phyloP scores from a whole-genome alignment of 352 stramenopile genomes.

The Thraustochytrium striatum region DNA sequence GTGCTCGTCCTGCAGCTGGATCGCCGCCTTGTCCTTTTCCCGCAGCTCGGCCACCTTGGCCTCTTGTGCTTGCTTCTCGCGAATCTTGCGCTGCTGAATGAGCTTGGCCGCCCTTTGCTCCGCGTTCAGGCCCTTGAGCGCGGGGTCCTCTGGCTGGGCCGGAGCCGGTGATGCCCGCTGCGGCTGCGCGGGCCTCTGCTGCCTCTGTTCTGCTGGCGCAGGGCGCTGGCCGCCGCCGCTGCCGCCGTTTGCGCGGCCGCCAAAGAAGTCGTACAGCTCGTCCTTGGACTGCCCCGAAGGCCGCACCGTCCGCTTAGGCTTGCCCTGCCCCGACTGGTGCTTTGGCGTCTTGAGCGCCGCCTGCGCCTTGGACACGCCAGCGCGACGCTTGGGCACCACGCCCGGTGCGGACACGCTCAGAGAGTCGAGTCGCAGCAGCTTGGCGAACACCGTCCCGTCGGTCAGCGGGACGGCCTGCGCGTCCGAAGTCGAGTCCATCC shows the following conservation, averaged over 20 bases:
- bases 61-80: slow-evolving; percentile 13
- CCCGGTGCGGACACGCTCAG: neutral
- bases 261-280: slow-evolving; percentile 43
- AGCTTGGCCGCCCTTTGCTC: neutral
- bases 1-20: neutral
- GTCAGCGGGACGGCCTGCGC: neutral
- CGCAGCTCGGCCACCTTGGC: slow-evolving; percentile 41
- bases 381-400: neutral
- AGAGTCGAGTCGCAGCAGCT: slow-evolving; percentile 39
- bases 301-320: neutral
- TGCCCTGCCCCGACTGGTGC: neutral
- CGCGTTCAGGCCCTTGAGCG: neutral
- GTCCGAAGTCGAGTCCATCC: slow-evolving; percentile 3
- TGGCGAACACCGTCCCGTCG: slow-evolving; percentile 37
- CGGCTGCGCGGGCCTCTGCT: too few relatives aligned
- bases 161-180: too few relatives aligned
- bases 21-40: neutral
- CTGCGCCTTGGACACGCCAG: slow-evolving; percentile 4
- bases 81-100: slow-evolving; percentile 18
- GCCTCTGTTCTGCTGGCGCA: neutral
- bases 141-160: slow-evolving; percentile 19
- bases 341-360: neutral
- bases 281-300: neutral
- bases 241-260: neutral
- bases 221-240: neutral